Evolutionary conservation across 345 rosid species (phyloP), one percentile per base, ranked within the genome.

Genomic region (Corchorus capsularis): DNA sequence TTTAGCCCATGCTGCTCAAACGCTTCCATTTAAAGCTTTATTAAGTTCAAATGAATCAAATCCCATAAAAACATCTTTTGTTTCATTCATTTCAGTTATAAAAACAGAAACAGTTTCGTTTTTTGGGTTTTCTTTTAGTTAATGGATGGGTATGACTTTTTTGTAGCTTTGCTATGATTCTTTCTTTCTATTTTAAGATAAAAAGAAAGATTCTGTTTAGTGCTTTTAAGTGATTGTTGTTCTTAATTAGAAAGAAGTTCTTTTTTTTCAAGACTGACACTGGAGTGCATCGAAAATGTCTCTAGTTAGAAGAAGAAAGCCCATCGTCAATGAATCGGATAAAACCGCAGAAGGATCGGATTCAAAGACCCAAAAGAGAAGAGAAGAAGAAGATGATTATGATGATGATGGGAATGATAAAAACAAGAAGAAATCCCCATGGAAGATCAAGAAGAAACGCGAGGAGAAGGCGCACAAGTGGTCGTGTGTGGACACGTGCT

Each of bases 401-500:
- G 89, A 83, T 54, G 76, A 77, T 32, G 69, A 72, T 15, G 47
- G 14, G 7, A 20, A 3, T 59, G 71, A 74, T 11, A 54, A 78
- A 41, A 46, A 59, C 55, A 54, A 12, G 27, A 34, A 72, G 20
- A 52, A 72, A 34, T 34, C 27, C 56, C 39, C 68, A 20, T 19
- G 68, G 52, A 66, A 67, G 35, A 22, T 17, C 47, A 22, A 75
- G 65, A 39, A 34, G 53, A 46, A 66, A 45, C 66, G 7, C 37
- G 57, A 27, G 22, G 52, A 77, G 59, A 43, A 75, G 69, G 50
- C 13, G 34, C 54, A 56, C 43, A 75, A 76, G 79, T 95, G 99
- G 99, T 88, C 96, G 13, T 95, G 98, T 64, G n/a, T 93, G 57
- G 97, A 95, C 82, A 80, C 79, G 5, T 95, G 99, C 63, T 95